Evolutionary conservation across 2,329 filamentous ascomycete species (phyloP), one percentile per base, ranked within the genome.

Genomic region (Aschersonia sp.): DNA sequence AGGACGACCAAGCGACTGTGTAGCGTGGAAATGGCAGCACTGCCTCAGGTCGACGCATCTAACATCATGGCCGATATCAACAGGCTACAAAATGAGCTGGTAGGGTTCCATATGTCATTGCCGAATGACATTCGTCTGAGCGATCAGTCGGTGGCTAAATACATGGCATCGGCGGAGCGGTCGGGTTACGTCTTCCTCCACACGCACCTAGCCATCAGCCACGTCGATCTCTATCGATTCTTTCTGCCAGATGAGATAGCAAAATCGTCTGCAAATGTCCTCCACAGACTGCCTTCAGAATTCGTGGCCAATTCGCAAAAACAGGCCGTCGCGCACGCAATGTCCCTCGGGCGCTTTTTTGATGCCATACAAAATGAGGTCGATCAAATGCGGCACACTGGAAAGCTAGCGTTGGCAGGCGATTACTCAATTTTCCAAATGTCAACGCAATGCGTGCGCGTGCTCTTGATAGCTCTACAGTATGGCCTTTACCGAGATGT

Each of bases 141-240:
- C 31, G 61, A 68, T 29, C 56, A 59, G 43, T 65, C 59, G 46
- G 60, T 65, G 20, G 49, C 53, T 29, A 56, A 53, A 43, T 64
- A 61, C 47, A 57, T 65, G 30, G 53, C 53, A 3, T 58, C 58
- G 2, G 49, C 58, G 3, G 56, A 67, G 42, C 56, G 61, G 29
- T 53, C 58, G 5, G 62, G 61, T 30, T 68, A 64, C 44, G 58
- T 66, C 32, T 64, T 63, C 51, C 56, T 69, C 30, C 64, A 67
- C 51, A 61, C 60, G 1, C 59, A 61, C 45, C 55, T 67, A 20
- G 61, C 61, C 30, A 57, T 60, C 5, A 57, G 62, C 40, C 63
- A 68, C 47, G 59, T 68, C 9, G 65, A 68, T 32, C 52, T 69
- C 5, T 69, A 69, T 49, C 59, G 65, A 9, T 65, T 67, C 48